These are phyloP conservation scores for Leccinum olivaceopallidum DNA, from an alignment of 768 basidiomycete genomes.

Conservation along the genomic window DNA sequence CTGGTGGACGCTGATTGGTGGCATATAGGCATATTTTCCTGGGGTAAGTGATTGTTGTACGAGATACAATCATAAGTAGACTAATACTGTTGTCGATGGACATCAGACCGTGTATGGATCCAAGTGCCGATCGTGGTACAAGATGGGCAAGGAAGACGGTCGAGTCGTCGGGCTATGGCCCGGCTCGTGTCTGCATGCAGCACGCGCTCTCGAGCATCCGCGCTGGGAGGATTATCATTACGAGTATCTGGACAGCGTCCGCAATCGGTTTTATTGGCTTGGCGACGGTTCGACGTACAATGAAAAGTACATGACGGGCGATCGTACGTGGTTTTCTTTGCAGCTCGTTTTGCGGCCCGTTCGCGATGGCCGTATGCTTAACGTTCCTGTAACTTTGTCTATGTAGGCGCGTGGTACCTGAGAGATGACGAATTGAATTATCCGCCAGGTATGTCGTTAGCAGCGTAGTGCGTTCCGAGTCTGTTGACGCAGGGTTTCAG, in stretches of 20 bases:
- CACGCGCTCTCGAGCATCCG: conserved; percentile 48
- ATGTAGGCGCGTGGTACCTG: conserved; percentile 17
- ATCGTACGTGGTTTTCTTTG: conserved; percentile 40
- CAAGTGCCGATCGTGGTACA: conserved; percentile 66
- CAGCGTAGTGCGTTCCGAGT: too few relatives aligned
- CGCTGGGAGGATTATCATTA: conserved; percentile 69
- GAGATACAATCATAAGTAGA: conserved; percentile 19
- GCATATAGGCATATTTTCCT: conserved; percentile 17
- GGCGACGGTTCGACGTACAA: conserved; percentile 58
- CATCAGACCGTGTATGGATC: conserved; percentile 55
- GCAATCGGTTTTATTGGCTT: conserved; percentile 58
- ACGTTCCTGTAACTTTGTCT: too few relatives aligned
- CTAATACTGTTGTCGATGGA: conserved; percentile 3
- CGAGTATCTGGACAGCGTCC: conserved; percentile 42
- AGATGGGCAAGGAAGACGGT: conserved; percentile 55
- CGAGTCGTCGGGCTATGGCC: conserved; percentile 62
- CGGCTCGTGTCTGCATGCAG: conserved; percentile 55
- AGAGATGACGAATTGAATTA: conserved; percentile 13
- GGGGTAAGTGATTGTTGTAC: neutral
- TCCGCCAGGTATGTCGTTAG: conserved; percentile 10
- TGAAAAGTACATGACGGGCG: conserved; percentile 43
- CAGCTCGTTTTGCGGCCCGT: conserved; percentile 4
- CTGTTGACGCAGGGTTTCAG: neutral
- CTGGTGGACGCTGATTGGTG: neutral
- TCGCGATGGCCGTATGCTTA: conserved; percentile 39